phyloP scores from a whole-genome alignment of 2,329 filamentous ascomycete species.

The Westerdykella ornata region DNA sequence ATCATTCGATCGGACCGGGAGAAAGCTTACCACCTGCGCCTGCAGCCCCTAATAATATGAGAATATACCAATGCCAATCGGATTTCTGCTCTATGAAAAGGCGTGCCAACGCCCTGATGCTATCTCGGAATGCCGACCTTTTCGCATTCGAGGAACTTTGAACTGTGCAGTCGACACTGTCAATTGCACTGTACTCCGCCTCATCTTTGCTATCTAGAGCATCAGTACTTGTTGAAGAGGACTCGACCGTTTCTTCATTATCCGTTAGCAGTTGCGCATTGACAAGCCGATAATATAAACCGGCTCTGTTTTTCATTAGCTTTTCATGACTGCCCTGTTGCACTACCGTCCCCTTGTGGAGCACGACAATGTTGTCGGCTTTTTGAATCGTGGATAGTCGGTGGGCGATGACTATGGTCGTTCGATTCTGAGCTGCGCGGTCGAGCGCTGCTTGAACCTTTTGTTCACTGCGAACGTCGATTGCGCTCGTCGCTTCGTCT shows the following conservation, averaged over 20 bases:
- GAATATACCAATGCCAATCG: conserved; percentile 7
- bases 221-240: conserved; percentile 1
- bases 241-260: neutral
- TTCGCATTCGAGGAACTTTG: neutral
- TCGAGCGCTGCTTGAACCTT: conserved; percentile 88
- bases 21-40: conserved; percentile 5
- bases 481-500: conserved; percentile 85
- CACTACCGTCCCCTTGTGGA: conserved; percentile 60
- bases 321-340: conserved; percentile 68
- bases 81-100: conserved; percentile 3
- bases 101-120: neutral
- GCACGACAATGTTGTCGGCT: conserved; percentile 67
- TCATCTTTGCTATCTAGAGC: conserved; percentile 1
- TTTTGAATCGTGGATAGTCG: conserved; percentile 83
- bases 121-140: neutral
- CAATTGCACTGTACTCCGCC: conserved; percentile 1
- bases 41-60: conserved; percentile 5
- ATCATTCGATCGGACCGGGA: conserved; percentile 7
- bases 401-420: conserved; percentile 91
- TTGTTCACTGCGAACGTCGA: conserved; percentile 89
- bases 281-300: conserved; percentile 61
- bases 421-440: conserved; percentile 71
- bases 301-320: conserved; percentile 52
- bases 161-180: neutral
- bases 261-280: conserved; percentile 28